A percentile compares a stretch with the other conserved stretches of the same genome.
phyloP scores from a whole-genome alignment of 2,329 filamentous ascomycete genomes.

The Penicillium italicum region DNA sequence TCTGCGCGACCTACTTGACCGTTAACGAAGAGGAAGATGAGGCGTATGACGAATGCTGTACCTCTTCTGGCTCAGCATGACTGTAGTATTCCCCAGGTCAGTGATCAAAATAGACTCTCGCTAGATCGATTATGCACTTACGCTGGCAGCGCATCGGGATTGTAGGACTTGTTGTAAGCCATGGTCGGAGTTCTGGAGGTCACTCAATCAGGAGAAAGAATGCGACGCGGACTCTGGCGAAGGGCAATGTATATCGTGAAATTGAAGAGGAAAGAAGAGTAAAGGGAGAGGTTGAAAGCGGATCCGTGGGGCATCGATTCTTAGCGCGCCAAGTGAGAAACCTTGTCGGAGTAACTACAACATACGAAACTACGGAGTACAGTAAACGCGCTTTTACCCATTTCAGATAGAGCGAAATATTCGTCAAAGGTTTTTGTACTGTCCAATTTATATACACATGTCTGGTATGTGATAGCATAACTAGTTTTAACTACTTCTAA shows the following conservation, averaged over 20 bases:
- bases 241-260: background rate
- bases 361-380: too few relatives aligned
- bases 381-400: background rate
- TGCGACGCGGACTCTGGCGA: background rate
- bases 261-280: background rate
- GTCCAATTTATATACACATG: background rate
- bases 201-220: slow-evolving; percentile 22
- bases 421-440: background rate
- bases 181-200: slow-evolving; percentile 49
- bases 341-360: background rate
- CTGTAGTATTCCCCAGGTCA: slow-evolving; percentile 39
- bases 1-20: slow-evolving; percentile 43
- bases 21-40: background rate
- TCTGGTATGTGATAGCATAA: background rate
- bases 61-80: slow-evolving; percentile 72
- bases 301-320: slow-evolving; percentile 26
- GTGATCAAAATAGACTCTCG: slow-evolving; percentile 14
- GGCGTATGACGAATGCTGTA: slow-evolving; percentile 31
- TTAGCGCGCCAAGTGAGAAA: slow-evolving; percentile 17
- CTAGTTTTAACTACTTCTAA: background rate
- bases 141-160: slow-evolving; percentile 92
- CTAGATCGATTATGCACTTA: slow-evolving; percentile 46
- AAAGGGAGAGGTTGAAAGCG: slow-evolving; percentile 16
- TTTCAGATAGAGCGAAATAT: background rate
- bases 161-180: slow-evolving; percentile 92